These are phyloP conservation scores for Chytriomyces sp. DNA, from an alignment of 192 early-diverging fungal species.

Conservation along the genomic window DNA sequence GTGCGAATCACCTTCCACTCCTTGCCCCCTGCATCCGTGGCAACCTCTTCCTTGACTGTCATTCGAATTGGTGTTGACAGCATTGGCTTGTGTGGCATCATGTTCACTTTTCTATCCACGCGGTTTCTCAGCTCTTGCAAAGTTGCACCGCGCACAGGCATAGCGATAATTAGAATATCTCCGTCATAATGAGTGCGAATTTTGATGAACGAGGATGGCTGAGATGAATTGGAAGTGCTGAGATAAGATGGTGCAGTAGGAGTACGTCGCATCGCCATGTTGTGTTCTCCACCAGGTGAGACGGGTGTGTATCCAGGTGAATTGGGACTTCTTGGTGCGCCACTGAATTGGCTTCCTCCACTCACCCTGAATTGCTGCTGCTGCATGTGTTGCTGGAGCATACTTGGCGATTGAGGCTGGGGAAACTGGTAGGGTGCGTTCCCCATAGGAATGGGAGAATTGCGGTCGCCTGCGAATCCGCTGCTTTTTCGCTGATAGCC, in stretches of 20 bases:
- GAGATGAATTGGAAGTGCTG: neutral
- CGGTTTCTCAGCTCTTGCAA: slow-evolving; percentile 78
- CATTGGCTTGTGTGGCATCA: slow-evolving; percentile 44
- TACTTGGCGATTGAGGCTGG: neutral
- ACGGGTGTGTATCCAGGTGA: neutral
- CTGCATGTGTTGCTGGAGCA: neutral
- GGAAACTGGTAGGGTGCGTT: neutral
- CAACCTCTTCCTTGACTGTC: slow-evolving; percentile 11
- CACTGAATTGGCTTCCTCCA: too few species aligned
- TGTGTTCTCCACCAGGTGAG: neutral
- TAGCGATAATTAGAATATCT: slow-evolving; percentile 87
- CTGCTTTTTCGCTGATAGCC: slow-evolving; percentile 1
- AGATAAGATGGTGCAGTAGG: neutral
- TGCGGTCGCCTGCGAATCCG: neutral
- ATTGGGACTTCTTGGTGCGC: neutral
- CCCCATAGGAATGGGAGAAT: neutral
- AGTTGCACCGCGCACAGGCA: slow-evolving; percentile 70
- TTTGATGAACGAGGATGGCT: slow-evolving; percentile 57
- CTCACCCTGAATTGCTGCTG: neutral
- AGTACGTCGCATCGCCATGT: neutral
- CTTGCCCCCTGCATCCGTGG: neutral
- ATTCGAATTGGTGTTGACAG: slow-evolving; percentile 15
- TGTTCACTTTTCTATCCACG: slow-evolving; percentile 90
- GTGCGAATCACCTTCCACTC: slow-evolving; percentile 6
- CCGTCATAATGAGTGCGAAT: slow-evolving; percentile 88